Percentiles rank a stretch among this genome's conserved stretches.
These are phyloP conservation scores for Backusella macrospora DNA, from an alignment of 192 early-diverging fungal species.

Conservation along the genomic window DNA sequence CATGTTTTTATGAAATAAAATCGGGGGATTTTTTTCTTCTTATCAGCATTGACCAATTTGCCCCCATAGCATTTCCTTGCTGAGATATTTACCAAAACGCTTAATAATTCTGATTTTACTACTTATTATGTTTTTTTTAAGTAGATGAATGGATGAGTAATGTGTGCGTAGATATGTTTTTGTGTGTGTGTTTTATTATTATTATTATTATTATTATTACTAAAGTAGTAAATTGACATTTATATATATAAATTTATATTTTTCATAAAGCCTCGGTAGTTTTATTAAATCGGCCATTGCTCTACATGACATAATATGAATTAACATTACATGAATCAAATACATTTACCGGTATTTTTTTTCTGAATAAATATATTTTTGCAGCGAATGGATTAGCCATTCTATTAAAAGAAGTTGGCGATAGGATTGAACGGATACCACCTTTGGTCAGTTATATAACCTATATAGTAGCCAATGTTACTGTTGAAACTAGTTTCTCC, in stretches of 20 bases:
- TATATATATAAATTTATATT: constrained; percentile 29
- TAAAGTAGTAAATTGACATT: too few species aligned
- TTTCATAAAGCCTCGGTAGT: constrained; percentile 47
- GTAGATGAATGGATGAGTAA: too few species aligned
- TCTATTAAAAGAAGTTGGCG: constrained; percentile 39
- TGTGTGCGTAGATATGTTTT: too few species aligned
- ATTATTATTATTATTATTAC: too few species aligned
- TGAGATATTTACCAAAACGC: too few species aligned
- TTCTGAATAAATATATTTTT: constrained; percentile 37
- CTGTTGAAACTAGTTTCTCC: constrained; percentile 49
- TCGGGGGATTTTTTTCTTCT: too few species aligned
- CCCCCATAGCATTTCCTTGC: too few species aligned
- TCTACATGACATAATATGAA: constrained; percentile 35
- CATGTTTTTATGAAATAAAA: too few species aligned
- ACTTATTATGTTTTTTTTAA: too few species aligned
- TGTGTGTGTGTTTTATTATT: too few species aligned
- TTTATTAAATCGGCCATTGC: constrained; percentile 48
- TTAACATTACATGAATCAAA: constrained; percentile 13
- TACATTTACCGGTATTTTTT: constrained; percentile 39
- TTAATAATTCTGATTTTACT: too few species aligned
- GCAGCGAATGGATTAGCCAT: constrained; percentile 46
- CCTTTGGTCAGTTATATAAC: constrained; percentile 48
- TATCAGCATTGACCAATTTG: too few species aligned
- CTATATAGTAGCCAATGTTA: constrained; percentile 53
- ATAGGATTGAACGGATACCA: constrained; percentile 34